These are phyloP conservation scores for Parafenestella ontariensis DNA, from an alignment of 2,329 filamentous ascomycete species.

Conservation along the genomic window DNA sequence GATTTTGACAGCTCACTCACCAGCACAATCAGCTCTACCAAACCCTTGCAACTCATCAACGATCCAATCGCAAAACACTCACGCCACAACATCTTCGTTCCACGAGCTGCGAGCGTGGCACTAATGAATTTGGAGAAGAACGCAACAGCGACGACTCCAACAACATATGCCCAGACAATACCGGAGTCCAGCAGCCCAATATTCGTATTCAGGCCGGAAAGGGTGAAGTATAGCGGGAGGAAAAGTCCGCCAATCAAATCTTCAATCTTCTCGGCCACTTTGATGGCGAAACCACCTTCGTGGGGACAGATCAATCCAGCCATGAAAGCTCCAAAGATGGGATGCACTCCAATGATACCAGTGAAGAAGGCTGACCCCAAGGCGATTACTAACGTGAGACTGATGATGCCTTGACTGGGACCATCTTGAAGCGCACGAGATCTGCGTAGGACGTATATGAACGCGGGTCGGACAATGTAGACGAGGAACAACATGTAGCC, in stretches of 20 bases:
- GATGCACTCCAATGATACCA: slow-evolving; percentile 87
- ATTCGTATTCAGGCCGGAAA: slow-evolving; percentile 88
- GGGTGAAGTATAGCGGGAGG: slow-evolving; percentile 89
- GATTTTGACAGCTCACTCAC: slow-evolving; percentile 57
- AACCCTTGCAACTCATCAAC: slow-evolving; percentile 95
- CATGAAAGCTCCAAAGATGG: slow-evolving; percentile 93
- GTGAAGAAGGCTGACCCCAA: slow-evolving; percentile 86
- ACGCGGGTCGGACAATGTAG: slow-evolving; percentile 74
- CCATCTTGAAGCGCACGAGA: slow-evolving; percentile 85
- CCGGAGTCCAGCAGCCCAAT: slow-evolving; percentile 82
- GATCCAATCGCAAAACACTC: slow-evolving; percentile 88
- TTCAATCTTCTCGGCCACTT: slow-evolving; percentile 91
- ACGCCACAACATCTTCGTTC: slow-evolving; percentile 83
- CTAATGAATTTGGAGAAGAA: slow-evolving; percentile 87
- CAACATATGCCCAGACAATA: slow-evolving; percentile 86
- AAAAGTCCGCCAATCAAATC: slow-evolving; percentile 86
- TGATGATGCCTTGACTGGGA: slow-evolving; percentile 83
- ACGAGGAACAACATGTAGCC: slow-evolving; percentile 80
- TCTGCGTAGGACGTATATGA: slow-evolving; percentile 75
- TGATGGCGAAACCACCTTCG: slow-evolving; percentile 88
- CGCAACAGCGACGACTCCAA: slow-evolving; percentile 81
- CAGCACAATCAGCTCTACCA: slow-evolving; percentile 93
- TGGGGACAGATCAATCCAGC: slow-evolving; percentile 89
- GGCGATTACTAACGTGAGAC: slow-evolving; percentile 79
- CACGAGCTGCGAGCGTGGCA: slow-evolving; percentile 77